Base-by-base conservation (phyloP, 1,284 basidiomycete species). In the Cryptococcus sp. region DNA sequence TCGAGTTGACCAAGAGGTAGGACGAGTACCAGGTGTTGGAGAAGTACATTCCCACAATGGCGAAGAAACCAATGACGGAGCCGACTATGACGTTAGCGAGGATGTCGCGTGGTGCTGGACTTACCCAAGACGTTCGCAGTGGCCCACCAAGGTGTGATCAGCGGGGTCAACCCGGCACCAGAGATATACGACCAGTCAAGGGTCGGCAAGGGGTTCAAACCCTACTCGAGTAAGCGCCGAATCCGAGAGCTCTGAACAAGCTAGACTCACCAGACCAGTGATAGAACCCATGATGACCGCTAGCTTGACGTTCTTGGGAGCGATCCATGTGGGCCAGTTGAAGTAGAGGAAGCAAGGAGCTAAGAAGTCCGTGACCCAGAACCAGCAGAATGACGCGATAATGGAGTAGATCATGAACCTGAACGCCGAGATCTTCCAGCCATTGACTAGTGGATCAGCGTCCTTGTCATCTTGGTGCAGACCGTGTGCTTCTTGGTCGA, bases 271-370 rank as follows among this genome's bases (percentile, higher is more conserved):
- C 1, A 77, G 54, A 19, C 76, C 74, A 4, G 58, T 59, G 52
- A 62, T 35, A 16, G 54, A 56, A 25, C 68, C 64, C 44, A 64
- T 67, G 50, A 66, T 47, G 16, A 64, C 60, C 35, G 52, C 56
- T 13, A 70, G 56, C 38, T 56, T 53, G 38, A 60, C 55, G 42
- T 62, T 65, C 42, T 56, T 67, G 8, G 83, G 83, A 49, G 71
- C 79, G 64, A 85, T 84, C 84, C 84, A 85, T 58, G 82, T 82
- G 13, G 84, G 80, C 84, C 84, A 85, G 54, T 81, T 82, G 68
- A 84, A 85, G 63, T 80, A 81, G 15, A 81, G 52, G 44, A 62
- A 38, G 15, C 45, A n/a, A 17, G 56, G 60, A 22, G 53, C 47
- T 16, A 67, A 45, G 52, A 60, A 62, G 16, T 54, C 57, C 6